These are phyloP conservation scores for Cladosporium velox DNA, from an alignment of 2,329 filamentous ascomycete genomes.

Conservation along the genomic window DNA sequence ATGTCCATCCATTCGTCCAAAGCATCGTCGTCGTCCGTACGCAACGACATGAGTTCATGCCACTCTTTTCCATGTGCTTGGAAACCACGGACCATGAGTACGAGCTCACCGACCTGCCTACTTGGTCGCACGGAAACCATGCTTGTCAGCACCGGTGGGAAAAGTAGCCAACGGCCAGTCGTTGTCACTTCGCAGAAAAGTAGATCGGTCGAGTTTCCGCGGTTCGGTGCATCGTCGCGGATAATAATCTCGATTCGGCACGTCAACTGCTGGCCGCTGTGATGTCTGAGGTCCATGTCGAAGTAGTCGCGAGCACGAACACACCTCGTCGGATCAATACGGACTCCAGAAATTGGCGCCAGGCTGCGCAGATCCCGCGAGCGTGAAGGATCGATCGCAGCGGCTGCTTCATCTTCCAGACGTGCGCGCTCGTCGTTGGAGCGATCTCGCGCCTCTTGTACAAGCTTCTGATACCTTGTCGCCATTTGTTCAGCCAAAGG, in stretches of 20 bases:
- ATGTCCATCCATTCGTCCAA: slow-evolving; percentile 86
- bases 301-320: slow-evolving; percentile 91
- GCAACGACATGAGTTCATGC: slow-evolving; percentile 81
- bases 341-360: slow-evolving; percentile 67
- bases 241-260: slow-evolving; percentile 86
- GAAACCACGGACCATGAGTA: slow-evolving; percentile 82
- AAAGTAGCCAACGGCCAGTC: slow-evolving; percentile 77
- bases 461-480: slow-evolving; percentile 68
- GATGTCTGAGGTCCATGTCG: slow-evolving; percentile 79
- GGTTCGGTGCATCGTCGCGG: slow-evolving; percentile 73
- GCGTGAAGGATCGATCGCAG: slow-evolving; percentile 76
- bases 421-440: slow-evolving; percentile 72
- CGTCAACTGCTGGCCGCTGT: slow-evolving; percentile 83
- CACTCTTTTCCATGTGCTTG: slow-evolving; percentile 66
- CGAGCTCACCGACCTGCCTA: slow-evolving; percentile 69
- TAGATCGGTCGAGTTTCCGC: slow-evolving; percentile 74
- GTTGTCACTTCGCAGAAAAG: slow-evolving; percentile 87
- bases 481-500: slow-evolving; percentile 62
- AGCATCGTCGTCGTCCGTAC: slow-evolving; percentile 73
- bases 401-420: slow-evolving; percentile 82
- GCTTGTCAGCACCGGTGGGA: slow-evolving; percentile 77
- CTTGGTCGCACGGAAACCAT: slow-evolving; percentile 79
- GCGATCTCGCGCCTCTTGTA: slow-evolving; percentile 73
- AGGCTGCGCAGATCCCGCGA: slow-evolving; percentile 78
- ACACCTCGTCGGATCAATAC: slow-evolving; percentile 74